Conservation (phyloP, 1,284 basidiomycete species). For the Austroboletus sp. region DNA sequence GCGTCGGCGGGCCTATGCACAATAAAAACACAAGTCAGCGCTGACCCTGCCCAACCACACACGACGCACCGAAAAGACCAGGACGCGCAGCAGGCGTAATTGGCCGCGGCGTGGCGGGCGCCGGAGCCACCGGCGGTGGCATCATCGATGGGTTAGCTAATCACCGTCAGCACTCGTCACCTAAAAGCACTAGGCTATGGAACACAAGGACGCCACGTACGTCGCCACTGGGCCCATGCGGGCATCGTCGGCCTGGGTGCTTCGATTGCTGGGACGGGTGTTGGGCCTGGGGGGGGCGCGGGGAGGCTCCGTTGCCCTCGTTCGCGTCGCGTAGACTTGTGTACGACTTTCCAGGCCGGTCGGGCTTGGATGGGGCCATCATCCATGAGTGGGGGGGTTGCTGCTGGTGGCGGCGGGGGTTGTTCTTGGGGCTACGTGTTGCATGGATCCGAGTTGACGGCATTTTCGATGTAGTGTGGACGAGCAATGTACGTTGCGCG, state of each 20-base stretch:
- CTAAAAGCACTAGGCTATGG: not conserved
- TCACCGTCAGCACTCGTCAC: not conserved
- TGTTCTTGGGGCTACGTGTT: slow-evolving; percentile 29
- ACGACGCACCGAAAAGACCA: slow-evolving; percentile 55
- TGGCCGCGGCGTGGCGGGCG: slow-evolving; percentile 34
- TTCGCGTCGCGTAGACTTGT: slow-evolving; percentile 52
- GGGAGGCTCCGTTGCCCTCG: slow-evolving; percentile 36
- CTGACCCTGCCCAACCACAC: not conserved
- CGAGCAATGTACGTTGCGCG: no score
- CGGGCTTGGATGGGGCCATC: slow-evolving; percentile 46
- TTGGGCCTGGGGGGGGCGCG: slow-evolving; percentile 32
- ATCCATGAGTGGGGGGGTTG: slow-evolving; percentile 33
- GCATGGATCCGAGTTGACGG: not conserved
- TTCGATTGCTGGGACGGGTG: slow-evolving; percentile 39
- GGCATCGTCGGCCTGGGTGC: slow-evolving; percentile 49
- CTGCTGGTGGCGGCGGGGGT: slow-evolving; percentile 30
- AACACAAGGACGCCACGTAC: slow-evolving; percentile 36
- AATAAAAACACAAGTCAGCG: not conserved
- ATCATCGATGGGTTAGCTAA: slow-evolving; percentile 52
- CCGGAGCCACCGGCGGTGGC: slow-evolving; percentile 43
- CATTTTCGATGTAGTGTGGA: not conserved
- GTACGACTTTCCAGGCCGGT: slow-evolving; percentile 65
- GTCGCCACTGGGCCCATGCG: slow-evolving; percentile 73
- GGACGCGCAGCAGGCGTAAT: slow-evolving; percentile 43
- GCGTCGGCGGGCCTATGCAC: slow-evolving; percentile 47